Base-by-base conservation (phyloP, 2,329 filamentous ascomycete species). In the Fusarium brachygibbosum region DNA sequence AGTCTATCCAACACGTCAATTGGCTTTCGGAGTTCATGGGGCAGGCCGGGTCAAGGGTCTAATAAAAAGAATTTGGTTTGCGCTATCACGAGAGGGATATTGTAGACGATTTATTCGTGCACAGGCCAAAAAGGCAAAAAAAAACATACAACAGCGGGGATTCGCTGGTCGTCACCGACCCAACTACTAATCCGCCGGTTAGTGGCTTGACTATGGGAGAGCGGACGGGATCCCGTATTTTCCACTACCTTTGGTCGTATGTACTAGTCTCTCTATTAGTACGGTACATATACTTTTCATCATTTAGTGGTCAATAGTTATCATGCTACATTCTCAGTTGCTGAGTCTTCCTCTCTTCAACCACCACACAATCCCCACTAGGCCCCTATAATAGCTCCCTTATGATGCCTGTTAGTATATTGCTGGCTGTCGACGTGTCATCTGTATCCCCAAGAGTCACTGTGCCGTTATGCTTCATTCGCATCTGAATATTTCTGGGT, bases 141-240 rank as follows among this genome's bases (percentile, higher is more conserved):
- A 42, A 57, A 52, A 61, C 55, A 60, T 61, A 61, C 58, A 61
- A 61, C 44, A 61, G 55, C 58, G 35, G 42, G 57, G 57, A 60
- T 60, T 60, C 57, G 57, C 57, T 60, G 41, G 57, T 60, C 57
- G 53, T 60, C 57, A 60, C 57, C 53, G 57, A 60, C 57, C 57
- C 53, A 60, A 60, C 57, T 60, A 60, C 57, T 60, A 41, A 60
- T 60, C 57, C 29, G 41, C 53, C 57, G 53, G 57, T 58, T 60
- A 60, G 57, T 58, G 57, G 57, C 57, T 60, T 60, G 41, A 60
- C 57, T 60, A 60, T 60, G 54, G 54, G 57, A 61, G 54, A 61
- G 58, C 58, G 21, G 57, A 60, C 57, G 55, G 58, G 58, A 61
- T 61, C 55, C 58, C 55, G 53, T 58, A 58, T 60, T 58, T 60